Evolutionary conservation across 176 grass and related monocot genomes (phyloP), one percentile per base, ranked within the genome.

Genomic region (Bromus sterilis): DNA sequence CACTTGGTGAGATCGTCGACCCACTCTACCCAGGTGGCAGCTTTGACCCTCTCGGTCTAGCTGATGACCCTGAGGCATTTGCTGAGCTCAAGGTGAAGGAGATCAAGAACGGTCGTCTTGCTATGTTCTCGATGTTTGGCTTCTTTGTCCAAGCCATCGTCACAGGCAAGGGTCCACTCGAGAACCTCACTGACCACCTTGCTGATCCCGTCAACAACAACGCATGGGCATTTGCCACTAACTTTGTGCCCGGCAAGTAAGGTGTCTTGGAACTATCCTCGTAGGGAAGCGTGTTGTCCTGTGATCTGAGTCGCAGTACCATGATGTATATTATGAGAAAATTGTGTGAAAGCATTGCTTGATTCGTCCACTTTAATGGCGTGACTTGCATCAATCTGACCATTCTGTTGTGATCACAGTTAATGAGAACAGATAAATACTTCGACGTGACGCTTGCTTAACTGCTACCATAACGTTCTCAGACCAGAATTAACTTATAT

Each of bases 61-160:
- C 67, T 0, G 39, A 71, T 3, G 67, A 71, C 7, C 67, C 67
- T 4, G 67, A 71, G 24, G 67, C 67, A 9, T 71, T 71, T 3
- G 12, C 67, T 6, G 67, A 71, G 67, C 67, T 71, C 14, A 71
- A 71, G 67, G 67, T 71, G 67, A 71, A 71, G 67, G 67, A 71
- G 25, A 39, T 71, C 13, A 71, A 71, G 67, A 71, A 71, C 6
- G 67, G 67, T 5, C 67, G 39, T 0, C 67, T 71, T 0, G 67
- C 67, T 23, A 71, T 71, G 67, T 71, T 71, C 67, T 71, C 39
- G 0, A 71, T 71, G 67, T 71, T 71, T 14, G 67, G 67, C 23
- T 71, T 71, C 67, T 71, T 71, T 71, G 67, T 71, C 25, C 67
- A 71, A 71, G 67, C 67, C 12, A 71, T 71, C 1, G 67, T 71